Conservation (phyloP, 1,284 basidiomycete genomes). For the Kwoniella shivajii region DNA sequence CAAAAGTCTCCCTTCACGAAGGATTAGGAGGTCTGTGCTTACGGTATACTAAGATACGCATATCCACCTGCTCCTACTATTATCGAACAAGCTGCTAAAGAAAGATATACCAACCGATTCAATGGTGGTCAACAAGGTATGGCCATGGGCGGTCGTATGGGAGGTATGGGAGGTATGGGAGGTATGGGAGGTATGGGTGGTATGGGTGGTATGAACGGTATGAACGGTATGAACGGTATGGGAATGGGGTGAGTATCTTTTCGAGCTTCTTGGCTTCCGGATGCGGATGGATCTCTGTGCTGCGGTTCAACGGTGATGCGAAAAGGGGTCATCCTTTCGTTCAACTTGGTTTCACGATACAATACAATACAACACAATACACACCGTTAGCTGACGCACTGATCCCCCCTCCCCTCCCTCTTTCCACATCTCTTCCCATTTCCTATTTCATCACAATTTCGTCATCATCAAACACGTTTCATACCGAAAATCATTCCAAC, state of each 20-base stretch:
- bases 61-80: slow-evolving; percentile 31
- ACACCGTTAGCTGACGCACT: slow-evolving; percentile 1
- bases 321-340: slow-evolving; percentile 11
- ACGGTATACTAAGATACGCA: slow-evolving; percentile 30
- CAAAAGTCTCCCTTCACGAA: too few species aligned
- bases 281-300: too few species aligned
- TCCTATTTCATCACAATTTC: too few species aligned
- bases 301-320: too few species aligned
- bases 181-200: slow-evolving; percentile 16
- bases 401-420: too few species aligned
- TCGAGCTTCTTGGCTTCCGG: too few species aligned
- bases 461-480: too few species aligned
- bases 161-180: slow-evolving; percentile 18
- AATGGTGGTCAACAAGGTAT: slow-evolving; percentile 11
- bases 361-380: background rate
- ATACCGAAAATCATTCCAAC: too few species aligned
- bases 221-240: slow-evolving; percentile 17
- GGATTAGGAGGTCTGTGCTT: too few species aligned
- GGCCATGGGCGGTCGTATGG: slow-evolving; percentile 4
- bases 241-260: slow-evolving; percentile 11
- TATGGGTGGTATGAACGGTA: too few species aligned
- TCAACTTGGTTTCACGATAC: background rate
- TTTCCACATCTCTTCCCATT: too few species aligned
- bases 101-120: slow-evolving; percentile 28
- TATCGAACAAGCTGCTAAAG: slow-evolving; percentile 30